Evolutionary conservation across 2,329 filamentous ascomycete genomes (phyloP), one percentile per base, ranked within the genome.

Genomic region (Emergomyces pasteurianus): DNA sequence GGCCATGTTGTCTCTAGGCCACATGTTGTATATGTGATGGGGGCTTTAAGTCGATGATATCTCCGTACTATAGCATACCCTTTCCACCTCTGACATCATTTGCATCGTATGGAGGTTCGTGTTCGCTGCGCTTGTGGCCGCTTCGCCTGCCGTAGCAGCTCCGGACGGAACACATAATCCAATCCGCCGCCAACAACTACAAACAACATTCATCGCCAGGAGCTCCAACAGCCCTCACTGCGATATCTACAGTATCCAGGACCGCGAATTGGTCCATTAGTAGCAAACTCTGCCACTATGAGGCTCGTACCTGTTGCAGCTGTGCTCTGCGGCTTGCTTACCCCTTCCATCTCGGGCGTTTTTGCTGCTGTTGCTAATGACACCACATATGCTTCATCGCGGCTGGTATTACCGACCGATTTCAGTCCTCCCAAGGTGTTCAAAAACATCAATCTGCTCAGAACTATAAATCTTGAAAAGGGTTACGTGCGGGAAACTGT

Each of bases 401-500:
- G 72, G 64, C 69, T 73, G 60, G 66, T 73, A 61, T 70, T 78
- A 28, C 72, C 73, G 49, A 67, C 69, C 63, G 70, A 74, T 63
- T 96, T 96, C 79, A 87, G 84, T 75, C 91, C 92, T 59, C 88
- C 92, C 16, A 89, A 90, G 73, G 89, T 92, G 67, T 99, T 96
- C 80, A 90, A 92, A 78, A 96, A 99, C 76, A 83, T 82, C 75
- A 97, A 99, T 74, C 77, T 97, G 36, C 88, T 97, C 58, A 89
- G 94, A 69, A 86, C 88, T 65, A 87, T 95, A 71, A 96, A 95
- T 67, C 77, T 96, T 62, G 92, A 97, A 77, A 97, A 96, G 81
- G 89, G 86, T 67, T 97, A 94, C 70, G 86, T 86, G 60, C 87
- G 91, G 72, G 92, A 97, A 76, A 88, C 86, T 16, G 85, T 96